Base-by-base conservation (phyloP, 2,329 filamentous ascomycete species). In the Exophiala dermatitidis region DNA sequence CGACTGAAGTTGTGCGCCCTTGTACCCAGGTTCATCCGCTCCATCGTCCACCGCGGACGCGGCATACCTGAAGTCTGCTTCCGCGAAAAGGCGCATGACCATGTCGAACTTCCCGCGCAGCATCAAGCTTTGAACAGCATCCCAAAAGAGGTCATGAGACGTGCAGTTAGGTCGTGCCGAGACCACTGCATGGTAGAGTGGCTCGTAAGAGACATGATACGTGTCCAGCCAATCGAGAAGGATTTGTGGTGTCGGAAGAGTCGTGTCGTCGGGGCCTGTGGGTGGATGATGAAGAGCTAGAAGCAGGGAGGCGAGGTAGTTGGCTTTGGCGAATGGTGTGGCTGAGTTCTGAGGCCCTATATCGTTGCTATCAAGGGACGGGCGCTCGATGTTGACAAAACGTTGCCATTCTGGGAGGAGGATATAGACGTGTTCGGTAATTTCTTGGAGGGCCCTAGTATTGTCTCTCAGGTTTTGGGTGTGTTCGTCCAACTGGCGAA, bases 191-290 rank as follows among this genome's bases (percentile, higher is more conserved):
- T 81, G 74, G 28, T 86, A 73, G 63, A 90, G 85, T 48, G 81
- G 77, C 1, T 78, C 77, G 62, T 86, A 86, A 29, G 85, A 78
- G 58, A 86, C 82, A 65, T 95, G 88, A 64, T 88, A 80, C 10
- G 77, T 76, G 50, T 87, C 79, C 59, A 95, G 76, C 91, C 91
- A 97, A 63, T 87, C 80, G 57, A 96, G 83, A 9, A 97, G 73
- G 10, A 90, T 79, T 64, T 85, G 84, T 1, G 91, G 88, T 12
- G 94, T 74, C 0, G 87, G 78, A 1, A 58, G 34, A 12, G 48
- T 4, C 7, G 36, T 29, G 52, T 48, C 44, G 12, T 59, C 46
- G 12, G 36, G 29, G 10, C 68, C 64, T n/a, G 69, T 63, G 44
- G 78, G 76, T 47, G 83, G 80, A 69, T 95, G 88, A 62, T 90